Percentiles rank a stretch among this genome's conserved stretches.
Conservation (phyloP, 78 protist genomes). For the Capsaspora owczarzaki region DNA sequence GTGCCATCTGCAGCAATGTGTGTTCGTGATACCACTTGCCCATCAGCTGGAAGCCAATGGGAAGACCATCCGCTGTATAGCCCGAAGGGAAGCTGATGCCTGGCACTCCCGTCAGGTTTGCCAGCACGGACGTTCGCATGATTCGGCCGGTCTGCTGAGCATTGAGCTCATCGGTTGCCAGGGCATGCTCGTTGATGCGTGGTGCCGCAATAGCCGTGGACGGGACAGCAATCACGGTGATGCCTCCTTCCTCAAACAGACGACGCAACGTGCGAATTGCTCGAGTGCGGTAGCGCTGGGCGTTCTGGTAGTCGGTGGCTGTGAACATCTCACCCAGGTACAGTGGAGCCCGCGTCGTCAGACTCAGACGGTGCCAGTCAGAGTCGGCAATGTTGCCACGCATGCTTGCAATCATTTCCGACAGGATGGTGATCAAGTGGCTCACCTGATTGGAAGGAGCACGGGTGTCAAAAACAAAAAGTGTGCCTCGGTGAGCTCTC, state of each 20-base stretch:
- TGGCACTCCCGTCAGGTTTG: slow-evolving; percentile 54
- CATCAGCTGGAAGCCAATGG: slow-evolving; percentile 62
- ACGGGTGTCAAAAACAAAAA: too few relatives aligned
- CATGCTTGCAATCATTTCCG: neutral
- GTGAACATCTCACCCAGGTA: too few relatives aligned
- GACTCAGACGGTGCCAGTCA: too few relatives aligned
- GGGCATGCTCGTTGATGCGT: neutral
- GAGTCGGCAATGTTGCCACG: too few relatives aligned
- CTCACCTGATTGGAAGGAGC: neutral
- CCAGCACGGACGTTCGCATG: slow-evolving; percentile 10
- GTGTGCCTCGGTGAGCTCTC: too few relatives aligned
- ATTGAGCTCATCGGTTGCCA: neutral
- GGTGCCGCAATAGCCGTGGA: slow-evolving; percentile 1
- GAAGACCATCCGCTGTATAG: slow-evolving; percentile 19
- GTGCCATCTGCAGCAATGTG: slow-evolving; percentile 18
- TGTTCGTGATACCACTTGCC: slow-evolving; percentile 52
- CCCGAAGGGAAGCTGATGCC: slow-evolving; percentile 43
- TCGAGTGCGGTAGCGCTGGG: too few relatives aligned
- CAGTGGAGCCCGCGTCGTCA: too few relatives aligned
- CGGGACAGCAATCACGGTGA: neutral
- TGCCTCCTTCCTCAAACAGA: too few relatives aligned
- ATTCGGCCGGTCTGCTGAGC: neutral
- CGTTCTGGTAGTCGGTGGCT: too few relatives aligned
- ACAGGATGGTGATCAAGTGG: neutral
- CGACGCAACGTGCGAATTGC: too few relatives aligned